These are phyloP conservation scores for Gaeumannomyces sp. DNA, from an alignment of 2,329 filamentous ascomycete species.

Conservation along the genomic window DNA sequence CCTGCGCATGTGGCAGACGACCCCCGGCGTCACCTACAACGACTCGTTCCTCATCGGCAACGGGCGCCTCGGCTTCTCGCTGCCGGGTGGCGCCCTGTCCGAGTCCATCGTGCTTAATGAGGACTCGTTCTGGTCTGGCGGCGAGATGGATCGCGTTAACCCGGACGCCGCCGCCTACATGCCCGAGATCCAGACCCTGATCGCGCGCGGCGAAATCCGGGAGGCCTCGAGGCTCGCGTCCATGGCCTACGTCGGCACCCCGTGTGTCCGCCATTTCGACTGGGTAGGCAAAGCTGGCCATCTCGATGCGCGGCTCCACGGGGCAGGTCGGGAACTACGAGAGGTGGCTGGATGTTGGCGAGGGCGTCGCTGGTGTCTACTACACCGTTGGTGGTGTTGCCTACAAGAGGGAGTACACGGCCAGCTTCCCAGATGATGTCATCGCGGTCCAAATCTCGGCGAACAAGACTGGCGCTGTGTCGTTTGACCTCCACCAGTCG, in stretches of 20 bases:
- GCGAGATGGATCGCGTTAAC: conserved; percentile 29
- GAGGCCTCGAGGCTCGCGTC: conserved; percentile 28
- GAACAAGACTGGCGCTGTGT: conserved; percentile 2
- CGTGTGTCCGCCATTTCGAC: conserved; percentile 31
- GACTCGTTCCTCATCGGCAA: conserved; percentile 39
- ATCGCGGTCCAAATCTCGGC: conserved; percentile 23
- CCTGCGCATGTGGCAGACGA: conserved; percentile 1
- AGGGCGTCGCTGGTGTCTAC: conserved; percentile 24
- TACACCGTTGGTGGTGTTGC: conserved; percentile 24
- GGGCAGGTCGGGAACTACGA: conserved; percentile 19
- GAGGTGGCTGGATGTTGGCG: conserved; percentile 27
- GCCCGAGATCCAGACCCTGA: conserved; percentile 25
- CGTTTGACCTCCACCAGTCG: conserved; percentile 7
- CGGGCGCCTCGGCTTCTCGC: conserved; percentile 29
- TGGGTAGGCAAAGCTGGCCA: background rate
- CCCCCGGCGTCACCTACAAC: conserved; percentile 2
- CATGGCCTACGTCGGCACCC: conserved; percentile 28
- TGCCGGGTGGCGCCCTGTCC: conserved; percentile 30
- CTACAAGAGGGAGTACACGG: conserved; percentile 27
- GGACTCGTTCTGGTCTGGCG: conserved; percentile 34
- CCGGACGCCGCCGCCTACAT: conserved; percentile 24
- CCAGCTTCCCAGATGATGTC: conserved; percentile 28
- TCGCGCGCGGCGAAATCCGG: conserved; percentile 27
- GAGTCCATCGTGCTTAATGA: conserved; percentile 35
- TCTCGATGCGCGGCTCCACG: background rate